Evolutionary conservation across 192 early-diverging fungal genomes (phyloP), one percentile per base, ranked within the genome.

Genomic region (Funneliformis geosporum): DNA sequence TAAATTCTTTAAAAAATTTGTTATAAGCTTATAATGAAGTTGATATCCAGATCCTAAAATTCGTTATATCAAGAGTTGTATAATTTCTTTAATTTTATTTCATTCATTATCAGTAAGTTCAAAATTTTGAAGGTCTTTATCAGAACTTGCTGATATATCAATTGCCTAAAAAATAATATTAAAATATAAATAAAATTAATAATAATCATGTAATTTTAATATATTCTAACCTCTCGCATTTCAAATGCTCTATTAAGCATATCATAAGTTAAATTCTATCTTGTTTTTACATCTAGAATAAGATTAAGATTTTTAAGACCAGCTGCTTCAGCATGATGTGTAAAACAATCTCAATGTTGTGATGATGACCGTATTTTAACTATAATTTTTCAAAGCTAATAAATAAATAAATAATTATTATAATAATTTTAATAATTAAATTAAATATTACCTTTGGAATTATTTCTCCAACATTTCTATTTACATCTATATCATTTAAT

Each of bases 291-390:
- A n/a, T n/a, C n/a, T n/a, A n/a, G n/a, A n/a, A n/a, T n/a, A n/a
- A n/a, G n/a, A n/a, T n/a, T n/a, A n/a, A n/a, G n/a, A n/a, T n/a
- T n/a, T n/a, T n/a, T n/a, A n/a, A n/a, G n/a, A n/a, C n/a, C n/a
- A n/a, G n/a, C n/a, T n/a, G n/a, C n/a, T n/a, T n/a, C n/a, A n/a
- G 6, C 16, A 21, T 68, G 66, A 38, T 42, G 40, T 7, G 6
- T 7, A 38, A 68, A 68, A 38, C 33, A 5, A 38, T 68, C 66
- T 38, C 33, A 5, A 38, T 33, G 27, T 38, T 68, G 66, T 68
- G 66, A n/a, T 68, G 40, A 68, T 68, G 40, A 68, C 39, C 66
- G 8, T 21, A 68, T 68, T 68, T 68, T 68, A 68, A 68, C 33
- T 68, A 68, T 38, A 28, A 68, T 23, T 68, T 68, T 68, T 11